A percentile compares a stretch with the other conserved stretches of the same genome.
These are phyloP conservation scores for Coccomyxa subellipsoidea DNA, from an alignment of 163 green algal species.

Conservation along the genomic window DNA sequence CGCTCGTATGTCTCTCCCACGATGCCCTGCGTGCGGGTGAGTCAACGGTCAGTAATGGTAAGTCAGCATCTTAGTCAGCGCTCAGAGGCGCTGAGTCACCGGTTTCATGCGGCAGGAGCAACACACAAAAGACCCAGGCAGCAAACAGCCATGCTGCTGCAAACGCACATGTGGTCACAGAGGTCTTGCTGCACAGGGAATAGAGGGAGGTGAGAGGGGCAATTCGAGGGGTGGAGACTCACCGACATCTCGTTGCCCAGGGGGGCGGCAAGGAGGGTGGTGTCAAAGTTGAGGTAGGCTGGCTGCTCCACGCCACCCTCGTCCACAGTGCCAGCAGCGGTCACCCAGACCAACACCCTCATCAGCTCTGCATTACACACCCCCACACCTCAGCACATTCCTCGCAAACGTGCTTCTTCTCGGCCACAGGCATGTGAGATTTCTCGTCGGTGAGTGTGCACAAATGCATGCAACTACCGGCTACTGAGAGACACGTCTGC, in stretches of 20 bases:
- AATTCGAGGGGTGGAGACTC: neutral
- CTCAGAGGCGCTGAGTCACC: too few relatives aligned
- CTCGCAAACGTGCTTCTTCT: too few relatives aligned
- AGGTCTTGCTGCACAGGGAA: neutral
- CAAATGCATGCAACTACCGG: too few relatives aligned
- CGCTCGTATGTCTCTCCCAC: constrained; percentile 1
- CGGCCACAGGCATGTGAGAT: too few relatives aligned
- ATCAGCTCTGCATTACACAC: constrained; percentile 6
- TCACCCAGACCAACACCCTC: neutral
- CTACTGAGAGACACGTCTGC: too few relatives aligned
- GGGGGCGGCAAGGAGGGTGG: neutral
- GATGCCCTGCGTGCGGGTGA: neutral
- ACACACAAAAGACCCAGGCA: neutral
- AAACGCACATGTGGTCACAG: too few relatives aligned
- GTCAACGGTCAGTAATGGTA: neutral
- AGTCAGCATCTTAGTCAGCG: neutral
- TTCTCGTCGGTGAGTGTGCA: too few relatives aligned
- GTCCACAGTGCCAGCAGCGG: constrained; percentile 1
- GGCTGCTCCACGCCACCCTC: constrained; percentile 7
- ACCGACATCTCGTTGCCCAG: neutral
- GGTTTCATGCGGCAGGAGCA: neutral
- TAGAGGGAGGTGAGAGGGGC: neutral
- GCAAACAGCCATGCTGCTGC: neutral
- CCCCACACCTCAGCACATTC: neutral
- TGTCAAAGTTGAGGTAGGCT: constrained; percentile 9